Evolutionary conservation across 306 rosid species (phyloP).

Genomic region (Notholithocarpus densiflorus): DNA sequence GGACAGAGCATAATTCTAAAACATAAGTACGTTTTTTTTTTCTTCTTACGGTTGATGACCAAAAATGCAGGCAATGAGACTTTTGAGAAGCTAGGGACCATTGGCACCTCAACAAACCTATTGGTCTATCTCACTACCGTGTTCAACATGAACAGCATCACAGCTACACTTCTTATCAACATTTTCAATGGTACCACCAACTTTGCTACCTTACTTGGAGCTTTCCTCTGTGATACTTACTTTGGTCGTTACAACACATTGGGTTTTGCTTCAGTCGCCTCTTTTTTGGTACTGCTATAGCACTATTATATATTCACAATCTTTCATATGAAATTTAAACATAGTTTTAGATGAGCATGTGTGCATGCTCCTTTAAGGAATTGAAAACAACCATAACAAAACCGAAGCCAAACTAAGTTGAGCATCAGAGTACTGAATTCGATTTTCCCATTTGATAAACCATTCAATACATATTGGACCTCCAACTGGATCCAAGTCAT

Average conservation of each 20-base stretch:
- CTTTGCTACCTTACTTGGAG: background rate
- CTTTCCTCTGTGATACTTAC: background rate
- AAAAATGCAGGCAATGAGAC: background rate
- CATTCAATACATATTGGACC: too few relatives aligned
- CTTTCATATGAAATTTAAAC: background rate
- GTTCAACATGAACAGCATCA: background rate
- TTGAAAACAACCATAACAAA: too few relatives aligned
- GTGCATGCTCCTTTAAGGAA: too few relatives aligned
- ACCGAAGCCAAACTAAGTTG: too few relatives aligned
- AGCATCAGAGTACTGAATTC: too few relatives aligned
- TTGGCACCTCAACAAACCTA: background rate
- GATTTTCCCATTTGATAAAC: too few relatives aligned
- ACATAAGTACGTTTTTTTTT: background rate
- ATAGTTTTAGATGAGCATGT: too few relatives aligned
- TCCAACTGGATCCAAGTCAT: too few relatives aligned
- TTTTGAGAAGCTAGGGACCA: background rate
- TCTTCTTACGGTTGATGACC: background rate
- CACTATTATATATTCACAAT: background rate
- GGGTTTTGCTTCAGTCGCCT: background rate
- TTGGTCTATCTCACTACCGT: background rate
- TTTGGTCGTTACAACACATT: background rate
- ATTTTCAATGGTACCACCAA: background rate
- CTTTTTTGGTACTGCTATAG: background rate
- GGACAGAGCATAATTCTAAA: too few relatives aligned
- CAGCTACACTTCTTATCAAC: background rate